Evolutionary conservation across 805 yeast genomes (phyloP), one percentile per base, ranked within the genome.

Genomic region (Sungouiozyma intestinalis): DNA sequence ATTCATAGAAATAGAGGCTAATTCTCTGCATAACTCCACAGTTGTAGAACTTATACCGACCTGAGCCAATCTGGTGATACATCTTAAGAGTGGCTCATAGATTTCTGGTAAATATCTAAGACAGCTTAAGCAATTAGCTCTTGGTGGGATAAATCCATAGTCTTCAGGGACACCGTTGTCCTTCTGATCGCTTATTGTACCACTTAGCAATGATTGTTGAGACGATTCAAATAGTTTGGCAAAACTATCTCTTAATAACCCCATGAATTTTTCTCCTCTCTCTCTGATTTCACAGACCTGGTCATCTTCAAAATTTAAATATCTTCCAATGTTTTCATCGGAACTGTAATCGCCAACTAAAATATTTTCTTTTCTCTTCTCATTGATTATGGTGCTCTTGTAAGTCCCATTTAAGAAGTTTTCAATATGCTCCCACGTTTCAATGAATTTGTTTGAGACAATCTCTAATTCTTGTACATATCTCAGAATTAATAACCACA

Each of bases 111-210:
- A 55, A 50, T 73, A 77, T 48, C 72, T 67, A 31, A 77, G 57
- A 2, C 81, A 68, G 37, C 84, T 69, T 18, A 83, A 62, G 7
- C 81, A 73, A 52, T 81, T 83, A 1, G 86, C 68, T 41, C 67
- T 66, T 1, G 81, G 79, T 3, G 90, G 88, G 17, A 80, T 54
- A 51, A 77, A 79, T 1, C 80, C 79, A 55, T 66, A 74, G 31
- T 62, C 60, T 5, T 48, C 37, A 1, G 66, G 55, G 1, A 52
- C 36, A 4, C 66, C 67, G 9, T 58, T 49, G 11, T 51, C 60
- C 32, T 46, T 48, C 16, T 21, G 40, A 15, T 36, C 32, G 15
- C 24, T 24, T 9, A 36, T 24, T 6, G 9, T 33, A 8, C 36
- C 36, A 6, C 15, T 39, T n/a, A 24, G 16, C 34, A 43, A 24